Conservation (phyloP, 1,284 basidiomycete species). For the Ganoderma leucocontextum region DNA sequence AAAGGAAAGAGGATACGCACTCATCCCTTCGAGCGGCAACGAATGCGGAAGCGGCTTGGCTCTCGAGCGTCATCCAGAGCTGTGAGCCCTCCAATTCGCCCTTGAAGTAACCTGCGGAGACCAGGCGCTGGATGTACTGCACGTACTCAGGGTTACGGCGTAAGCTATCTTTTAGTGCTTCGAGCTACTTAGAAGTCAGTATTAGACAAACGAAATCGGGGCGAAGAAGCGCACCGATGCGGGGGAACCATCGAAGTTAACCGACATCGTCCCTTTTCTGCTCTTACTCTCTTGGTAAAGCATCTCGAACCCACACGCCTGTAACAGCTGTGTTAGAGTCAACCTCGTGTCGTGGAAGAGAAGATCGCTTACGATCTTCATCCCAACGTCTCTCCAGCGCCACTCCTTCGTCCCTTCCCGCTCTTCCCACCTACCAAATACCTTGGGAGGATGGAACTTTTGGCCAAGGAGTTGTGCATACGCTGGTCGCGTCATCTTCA, state of each 20-base stretch:
- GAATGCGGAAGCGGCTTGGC: constrained; percentile 73
- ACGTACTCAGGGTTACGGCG: constrained; percentile 69
- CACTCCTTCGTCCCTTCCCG: constrained; percentile 68
- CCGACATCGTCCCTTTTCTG: constrained; percentile 48
- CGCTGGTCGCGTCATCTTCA: constrained; percentile 86
- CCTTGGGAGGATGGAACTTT: constrained; percentile 90
- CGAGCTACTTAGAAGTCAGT: constrained; percentile 48
- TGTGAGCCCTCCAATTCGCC: constrained; percentile 79
- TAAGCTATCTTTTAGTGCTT: constrained; percentile 73
- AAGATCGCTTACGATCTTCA: constrained; percentile 79
- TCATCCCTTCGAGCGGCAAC: constrained; percentile 68
- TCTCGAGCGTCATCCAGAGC: constrained; percentile 77
- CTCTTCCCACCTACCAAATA: constrained; percentile 83
- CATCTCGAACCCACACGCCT: constrained; percentile 96
- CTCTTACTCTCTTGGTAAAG: constrained; percentile 84
- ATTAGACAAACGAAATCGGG: neutral
- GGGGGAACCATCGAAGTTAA: constrained; percentile 47
- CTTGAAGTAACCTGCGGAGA: constrained; percentile 76
- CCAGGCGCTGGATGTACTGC: constrained; percentile 73
- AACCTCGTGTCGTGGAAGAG: neutral
- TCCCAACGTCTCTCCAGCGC: constrained; percentile 84
- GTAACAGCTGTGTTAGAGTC: constrained; percentile 4
- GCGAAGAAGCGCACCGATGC: constrained; percentile 55
- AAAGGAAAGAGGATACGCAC: constrained; percentile 46
- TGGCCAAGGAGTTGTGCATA: constrained; percentile 94